These are phyloP conservation scores for Bauhinia variegata DNA, from an alignment of 306 rosid genomes.

Conservation along the genomic window DNA sequence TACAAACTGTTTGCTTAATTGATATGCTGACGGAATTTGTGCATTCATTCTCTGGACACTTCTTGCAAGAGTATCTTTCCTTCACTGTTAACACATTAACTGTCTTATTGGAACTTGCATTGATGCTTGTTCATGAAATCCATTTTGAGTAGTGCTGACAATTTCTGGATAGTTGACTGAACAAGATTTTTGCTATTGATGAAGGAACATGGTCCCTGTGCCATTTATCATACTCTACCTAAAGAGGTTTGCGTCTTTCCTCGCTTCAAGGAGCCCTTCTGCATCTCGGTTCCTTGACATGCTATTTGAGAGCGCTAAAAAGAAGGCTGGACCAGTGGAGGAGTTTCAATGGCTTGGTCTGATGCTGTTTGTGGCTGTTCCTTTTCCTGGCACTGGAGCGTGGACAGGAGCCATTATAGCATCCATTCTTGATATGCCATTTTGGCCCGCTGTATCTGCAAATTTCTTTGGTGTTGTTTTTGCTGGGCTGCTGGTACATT, in stretches of 20 bases:
- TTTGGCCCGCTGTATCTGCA: constrained; percentile 82
- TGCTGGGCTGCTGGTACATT: constrained; percentile 87
- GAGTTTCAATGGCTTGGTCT: constrained; percentile 99
- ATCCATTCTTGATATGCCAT: constrained; percentile 90
- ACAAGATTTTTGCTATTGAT: constrained; percentile 33
- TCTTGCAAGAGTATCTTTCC: constrained; percentile 13
- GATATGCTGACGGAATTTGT: background rate
- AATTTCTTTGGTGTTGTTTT: constrained; percentile 82
- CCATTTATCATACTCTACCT: constrained; percentile 85
- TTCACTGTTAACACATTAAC: constrained; percentile 2
- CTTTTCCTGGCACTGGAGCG: constrained; percentile 97
- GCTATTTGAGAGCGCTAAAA: constrained; percentile 77
- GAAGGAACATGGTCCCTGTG: constrained; percentile 94
- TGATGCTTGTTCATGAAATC: constrained; percentile 8
- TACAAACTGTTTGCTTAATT: constrained; percentile 33
- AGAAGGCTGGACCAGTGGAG: constrained; percentile 88
- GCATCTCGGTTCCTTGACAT: constrained; percentile 62
- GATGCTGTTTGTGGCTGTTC: constrained; percentile 94
- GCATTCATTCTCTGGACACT: constrained; percentile 7
- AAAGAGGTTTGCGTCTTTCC: constrained; percentile 67
- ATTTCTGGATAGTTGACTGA: constrained; percentile 23
- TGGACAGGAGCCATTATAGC: constrained; percentile 94
- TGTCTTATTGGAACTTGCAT: constrained; percentile 16
- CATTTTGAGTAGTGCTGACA: constrained; percentile 12
- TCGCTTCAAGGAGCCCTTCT: constrained; percentile 66